A percentile compares a stretch with the other conserved stretches of the same genome.
Evolutionary conservation across 2,329 filamentous ascomycete species (phyloP).

Genomic region (Botrytis tulipae): DNA sequence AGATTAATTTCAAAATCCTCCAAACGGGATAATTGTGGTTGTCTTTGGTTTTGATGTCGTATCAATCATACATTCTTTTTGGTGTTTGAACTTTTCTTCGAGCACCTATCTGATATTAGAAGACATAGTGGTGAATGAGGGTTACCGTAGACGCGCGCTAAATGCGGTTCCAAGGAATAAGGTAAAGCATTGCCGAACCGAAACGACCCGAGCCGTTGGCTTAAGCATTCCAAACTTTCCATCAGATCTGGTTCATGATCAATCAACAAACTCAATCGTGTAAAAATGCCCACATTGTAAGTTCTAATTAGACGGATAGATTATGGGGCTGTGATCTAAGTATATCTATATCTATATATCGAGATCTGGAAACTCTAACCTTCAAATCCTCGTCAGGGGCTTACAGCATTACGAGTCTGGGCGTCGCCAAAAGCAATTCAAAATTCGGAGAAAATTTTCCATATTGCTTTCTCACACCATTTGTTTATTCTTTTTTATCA

Average conservation of each 20-base stretch:
- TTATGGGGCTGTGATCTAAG: background rate
- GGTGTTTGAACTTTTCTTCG: background rate
- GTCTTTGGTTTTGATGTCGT: background rate
- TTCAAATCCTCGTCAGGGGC: constrained; percentile 14
- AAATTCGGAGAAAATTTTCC: background rate
- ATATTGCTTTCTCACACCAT: background rate
- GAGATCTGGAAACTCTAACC: background rate
- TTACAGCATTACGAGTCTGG: background rate
- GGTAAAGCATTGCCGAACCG: constrained; percentile 3
- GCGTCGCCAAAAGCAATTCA: constrained; percentile 12
- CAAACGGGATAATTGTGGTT: background rate
- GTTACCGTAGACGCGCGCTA: constrained; percentile 12
- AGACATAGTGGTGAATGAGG: background rate
- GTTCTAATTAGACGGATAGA: background rate
- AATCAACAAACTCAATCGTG: background rate
- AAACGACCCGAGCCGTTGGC: constrained; percentile 13
- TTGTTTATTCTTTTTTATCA: background rate
- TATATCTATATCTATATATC: background rate
- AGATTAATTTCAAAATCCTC: background rate
- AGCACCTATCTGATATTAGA: constrained; percentile 1
- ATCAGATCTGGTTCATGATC: background rate
- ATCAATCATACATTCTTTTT: background rate
- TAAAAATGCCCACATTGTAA: background rate
- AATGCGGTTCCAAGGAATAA: background rate
- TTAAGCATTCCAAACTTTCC: background rate